phyloP scores from a whole-genome alignment of 208 protist species.

The Trypanosoma platydactyli region DNA sequence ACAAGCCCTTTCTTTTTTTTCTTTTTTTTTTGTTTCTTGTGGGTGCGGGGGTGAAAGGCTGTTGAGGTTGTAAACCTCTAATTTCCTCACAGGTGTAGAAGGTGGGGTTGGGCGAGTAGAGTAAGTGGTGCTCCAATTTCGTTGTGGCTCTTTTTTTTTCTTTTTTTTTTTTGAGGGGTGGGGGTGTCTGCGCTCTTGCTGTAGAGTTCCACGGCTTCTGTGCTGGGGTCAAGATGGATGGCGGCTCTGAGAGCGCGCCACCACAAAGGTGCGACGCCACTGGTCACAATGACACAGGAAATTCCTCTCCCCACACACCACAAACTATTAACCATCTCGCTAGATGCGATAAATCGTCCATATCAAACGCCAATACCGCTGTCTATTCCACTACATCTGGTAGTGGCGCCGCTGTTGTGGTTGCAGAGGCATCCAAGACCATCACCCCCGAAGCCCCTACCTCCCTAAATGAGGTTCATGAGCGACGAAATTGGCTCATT shows the following conservation, averaged over 20 bases:
- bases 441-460: neutral
- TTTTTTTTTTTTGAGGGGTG: neutral
- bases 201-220: too few species aligned
- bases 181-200: too few species aligned
- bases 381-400: neutral
- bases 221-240: too few species aligned
- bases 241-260: too few species aligned
- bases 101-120: too few species aligned
- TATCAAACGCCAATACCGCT: neutral
- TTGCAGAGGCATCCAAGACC: neutral
- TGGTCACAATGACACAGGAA: too few species aligned
- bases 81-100: neutral
- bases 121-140: too few species aligned
- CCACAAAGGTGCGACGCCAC: too few species aligned
- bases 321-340: too few species aligned
- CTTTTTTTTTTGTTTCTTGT: neutral
- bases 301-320: too few species aligned
- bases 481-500: constrained; percentile 94
- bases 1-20: too few species aligned
- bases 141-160: constrained; percentile 20
- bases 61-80: neutral
- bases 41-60: neutral
- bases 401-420: neutral
- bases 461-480: constrained; percentile 39
- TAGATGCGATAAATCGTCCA: too few species aligned